phyloP scores from a whole-genome alignment of 2,329 filamentous ascomycete species.

The Knoxdaviesia proteae region DNA sequence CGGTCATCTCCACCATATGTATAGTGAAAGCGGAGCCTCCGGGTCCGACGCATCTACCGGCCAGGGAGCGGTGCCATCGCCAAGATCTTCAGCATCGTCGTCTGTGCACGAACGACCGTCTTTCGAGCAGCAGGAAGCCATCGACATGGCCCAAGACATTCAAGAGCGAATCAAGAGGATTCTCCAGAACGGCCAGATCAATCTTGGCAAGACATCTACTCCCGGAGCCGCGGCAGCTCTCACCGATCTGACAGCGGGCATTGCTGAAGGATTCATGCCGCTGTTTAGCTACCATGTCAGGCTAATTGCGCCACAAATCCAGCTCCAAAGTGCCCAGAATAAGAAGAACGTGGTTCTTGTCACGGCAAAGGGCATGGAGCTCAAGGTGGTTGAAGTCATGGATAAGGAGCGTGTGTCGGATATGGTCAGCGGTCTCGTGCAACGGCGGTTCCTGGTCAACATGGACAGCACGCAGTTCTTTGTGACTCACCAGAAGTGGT shows the following conservation, averaged over 20 bases:
- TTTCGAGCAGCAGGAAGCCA: constrained; percentile 8
- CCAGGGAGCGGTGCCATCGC: constrained; percentile 7
- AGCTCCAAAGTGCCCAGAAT: constrained; percentile 96
- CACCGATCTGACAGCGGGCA: constrained; percentile 44
- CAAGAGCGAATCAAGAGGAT: constrained; percentile 75
- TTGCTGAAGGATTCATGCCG: constrained; percentile 70
- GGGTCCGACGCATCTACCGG: constrained; percentile 7
- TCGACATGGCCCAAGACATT: constrained; percentile 42
- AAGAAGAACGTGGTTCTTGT: constrained; percentile 91
- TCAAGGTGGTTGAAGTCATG: constrained; percentile 95
- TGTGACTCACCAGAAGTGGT: constrained; percentile 82
- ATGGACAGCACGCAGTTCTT: constrained; percentile 99
- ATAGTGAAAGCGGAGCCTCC: too few relatives aligned
- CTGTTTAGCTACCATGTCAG: constrained; percentile 90
- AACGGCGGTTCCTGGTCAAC: constrained; percentile 77
- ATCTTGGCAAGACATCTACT: too few relatives aligned
- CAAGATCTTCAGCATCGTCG: not conserved
- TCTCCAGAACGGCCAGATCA: constrained; percentile 57
- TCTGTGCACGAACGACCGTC: not conserved
- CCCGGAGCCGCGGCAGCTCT: too few relatives aligned
- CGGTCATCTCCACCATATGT: too few relatives aligned
- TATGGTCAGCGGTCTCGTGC: constrained; percentile 82
- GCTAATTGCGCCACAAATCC: constrained; percentile 91
- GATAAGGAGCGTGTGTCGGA: constrained; percentile 86
- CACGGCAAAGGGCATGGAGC: constrained; percentile 91